These are phyloP conservation scores for Erysiphe pisi DNA, from an alignment of 2,329 filamentous ascomycete species.

Conservation along the genomic window DNA sequence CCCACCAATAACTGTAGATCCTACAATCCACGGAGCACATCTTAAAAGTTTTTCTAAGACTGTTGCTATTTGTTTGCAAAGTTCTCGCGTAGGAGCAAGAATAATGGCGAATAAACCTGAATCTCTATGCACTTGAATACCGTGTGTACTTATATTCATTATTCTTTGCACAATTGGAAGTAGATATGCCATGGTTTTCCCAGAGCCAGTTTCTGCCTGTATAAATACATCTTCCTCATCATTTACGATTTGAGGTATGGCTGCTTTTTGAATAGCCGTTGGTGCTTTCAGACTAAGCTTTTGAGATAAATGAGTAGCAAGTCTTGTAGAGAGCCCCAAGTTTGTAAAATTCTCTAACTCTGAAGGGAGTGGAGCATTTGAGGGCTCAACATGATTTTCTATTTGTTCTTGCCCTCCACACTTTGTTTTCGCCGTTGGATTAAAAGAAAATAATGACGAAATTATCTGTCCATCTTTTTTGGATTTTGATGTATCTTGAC, in stretches of 20 bases:
- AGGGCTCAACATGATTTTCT: slow-evolving; percentile 56
- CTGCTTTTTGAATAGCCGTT: slow-evolving; percentile 86
- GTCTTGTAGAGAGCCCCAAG: slow-evolving; percentile 66
- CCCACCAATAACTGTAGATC: slow-evolving; percentile 65
- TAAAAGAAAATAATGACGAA: slow-evolving; percentile 86
- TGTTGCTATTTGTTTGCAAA: slow-evolving; percentile 84
- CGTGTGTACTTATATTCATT: slow-evolving; percentile 56
- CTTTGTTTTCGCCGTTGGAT: slow-evolving; percentile 60
- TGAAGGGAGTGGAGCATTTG: slow-evolving; percentile 78
- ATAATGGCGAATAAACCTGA: slow-evolving; percentile 89
- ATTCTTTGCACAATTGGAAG: slow-evolving; percentile 85
- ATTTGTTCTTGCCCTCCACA: slow-evolving; percentile 42
- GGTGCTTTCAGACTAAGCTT: slow-evolving; percentile 85
- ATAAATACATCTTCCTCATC: slow-evolving; percentile 86
- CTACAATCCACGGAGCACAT: slow-evolving; percentile 90
- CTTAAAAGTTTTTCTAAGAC: slow-evolving; percentile 76
- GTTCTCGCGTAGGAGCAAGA: slow-evolving; percentile 83
- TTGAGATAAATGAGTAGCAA: slow-evolving; percentile 70
- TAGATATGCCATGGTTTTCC: slow-evolving; percentile 94
- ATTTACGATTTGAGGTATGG: slow-evolving; percentile 67
- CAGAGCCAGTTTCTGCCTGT: slow-evolving; percentile 92
- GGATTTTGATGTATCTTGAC: neutral
- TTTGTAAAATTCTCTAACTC: slow-evolving; percentile 78
- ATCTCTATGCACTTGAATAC: slow-evolving; percentile 58
- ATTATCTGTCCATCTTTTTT: slow-evolving; percentile 51